Percentiles rank a stretch among this genome's conserved stretches.
Conservation (phyloP, 345 rosid species). For the Balakata baccata region DNA sequence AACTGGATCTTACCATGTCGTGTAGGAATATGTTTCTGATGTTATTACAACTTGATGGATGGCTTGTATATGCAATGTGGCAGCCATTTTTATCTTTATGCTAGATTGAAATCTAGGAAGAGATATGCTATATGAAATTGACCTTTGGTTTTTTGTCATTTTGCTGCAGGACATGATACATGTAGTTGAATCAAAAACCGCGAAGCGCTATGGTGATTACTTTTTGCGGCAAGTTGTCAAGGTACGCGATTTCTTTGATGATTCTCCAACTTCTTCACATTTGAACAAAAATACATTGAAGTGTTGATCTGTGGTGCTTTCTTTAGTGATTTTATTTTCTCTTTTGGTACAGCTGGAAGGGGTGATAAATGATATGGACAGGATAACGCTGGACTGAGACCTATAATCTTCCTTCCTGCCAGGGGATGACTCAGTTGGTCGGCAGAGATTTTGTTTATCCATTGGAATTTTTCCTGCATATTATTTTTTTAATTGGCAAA, state of each 20-base stretch:
- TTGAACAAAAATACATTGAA: background rate
- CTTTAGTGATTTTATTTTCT: background rate
- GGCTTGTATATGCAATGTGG: too few species aligned
- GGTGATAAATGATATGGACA: slow-evolving; percentile 74
- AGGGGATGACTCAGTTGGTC: background rate
- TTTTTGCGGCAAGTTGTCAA: slow-evolving; percentile 91
- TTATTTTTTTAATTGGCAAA: background rate
- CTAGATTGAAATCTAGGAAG: background rate
- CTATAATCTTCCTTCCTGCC: background rate
- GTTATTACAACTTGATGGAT: background rate
- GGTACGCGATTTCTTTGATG: slow-evolving; percentile 33
- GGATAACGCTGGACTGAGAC: slow-evolving; percentile 66
- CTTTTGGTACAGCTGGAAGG: slow-evolving; percentile 67
- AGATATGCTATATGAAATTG: background rate
- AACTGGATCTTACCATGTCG: background rate
- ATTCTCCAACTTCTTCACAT: background rate
- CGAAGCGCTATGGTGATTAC: slow-evolving; percentile 78
- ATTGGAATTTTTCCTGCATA: background rate
- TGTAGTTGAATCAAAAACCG: slow-evolving; percentile 70
- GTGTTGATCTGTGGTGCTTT: background rate
- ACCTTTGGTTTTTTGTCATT: background rate
- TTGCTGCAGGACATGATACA: slow-evolving; percentile 75
- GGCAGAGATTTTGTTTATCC: slow-evolving; percentile 4
- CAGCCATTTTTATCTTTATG: background rate
- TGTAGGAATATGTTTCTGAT: background rate